Base-by-base conservation (phyloP, 768 basidiomycete genomes). In the Coprinopsis marcescibilis region DNA sequence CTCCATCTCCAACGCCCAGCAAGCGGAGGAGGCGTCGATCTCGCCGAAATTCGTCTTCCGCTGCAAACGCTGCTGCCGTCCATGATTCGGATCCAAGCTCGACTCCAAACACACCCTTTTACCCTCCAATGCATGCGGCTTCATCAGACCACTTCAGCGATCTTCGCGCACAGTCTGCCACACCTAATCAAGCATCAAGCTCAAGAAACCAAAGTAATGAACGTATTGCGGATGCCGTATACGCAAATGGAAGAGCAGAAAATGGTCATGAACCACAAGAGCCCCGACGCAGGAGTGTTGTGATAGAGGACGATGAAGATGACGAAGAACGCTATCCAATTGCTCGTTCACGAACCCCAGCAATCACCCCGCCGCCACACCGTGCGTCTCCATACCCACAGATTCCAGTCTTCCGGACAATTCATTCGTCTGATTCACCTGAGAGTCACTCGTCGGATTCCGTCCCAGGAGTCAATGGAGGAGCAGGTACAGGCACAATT, bases 291-390 rank as follows among this genome's bases (percentile, higher is more conserved):
- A 64, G 85, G 55, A 82, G 84, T 58, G 73, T 84, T 20, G 66
- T 86, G 1, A 72, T 88, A 32, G 85, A 84, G 58, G 80, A 84
- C 46, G 81, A 83, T 34, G 83, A 87, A 30, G 82, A 84, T 46
- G 65, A 70, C 11, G 72, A 76, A 35, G 15, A 43, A 37, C 33
- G 43, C 6, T 35, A 53, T 21, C 48, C 46, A 49, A 30, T 70
- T 26, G 67, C 69, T 26, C 67, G 68, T 50, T 68, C 66, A 27
- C 64, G 63, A 43, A 69, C 70, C 52, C 66, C 62, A 45, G 64
- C 62, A 21, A 64, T 71, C 15, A 73, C 75, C 17, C 55, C 57
- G 26, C 71, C 76, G 1, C 76, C 72, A 44, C 68, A 68, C 44
- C 70, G 65, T 27, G 60, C 62, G 14, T 66, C 65, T 57, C 64